A percentile compares a stretch with the other conserved stretches of the same genome.
These are phyloP conservation scores for Arachis monticola DNA, from an alignment of 331 rosid species.

Conservation along the genomic window DNA sequence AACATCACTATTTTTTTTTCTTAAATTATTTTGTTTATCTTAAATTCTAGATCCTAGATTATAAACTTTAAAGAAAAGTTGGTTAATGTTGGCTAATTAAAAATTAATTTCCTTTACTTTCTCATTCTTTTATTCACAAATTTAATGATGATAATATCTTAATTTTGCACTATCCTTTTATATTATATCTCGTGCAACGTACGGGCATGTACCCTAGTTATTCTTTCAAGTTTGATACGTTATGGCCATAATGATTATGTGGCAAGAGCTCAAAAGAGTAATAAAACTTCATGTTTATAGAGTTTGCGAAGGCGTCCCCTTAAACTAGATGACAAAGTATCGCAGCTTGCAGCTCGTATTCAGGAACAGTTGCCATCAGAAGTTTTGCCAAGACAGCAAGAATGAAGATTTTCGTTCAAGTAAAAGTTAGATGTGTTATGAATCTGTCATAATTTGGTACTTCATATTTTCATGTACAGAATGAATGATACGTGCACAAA, in stretches of 20 bases:
- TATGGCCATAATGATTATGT: constrained; percentile 17
- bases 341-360: constrained; percentile 65
- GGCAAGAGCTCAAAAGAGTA: background rate
- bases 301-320: constrained; percentile 70
- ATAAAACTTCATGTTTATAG: constrained; percentile 43
- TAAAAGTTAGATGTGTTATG: constrained; percentile 47
- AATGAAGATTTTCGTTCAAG: constrained; percentile 49
- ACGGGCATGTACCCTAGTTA: too few relatives aligned
- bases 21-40: too few relatives aligned
- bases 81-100: too few relatives aligned
- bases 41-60: too few relatives aligned
- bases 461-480: constrained; percentile 36
- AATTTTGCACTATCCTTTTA: too few relatives aligned
- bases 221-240: constrained; percentile 5
- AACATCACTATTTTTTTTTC: too few relatives aligned
- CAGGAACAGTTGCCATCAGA: constrained; percentile 57
- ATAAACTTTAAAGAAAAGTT: too few relatives aligned
- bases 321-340: constrained; percentile 64
- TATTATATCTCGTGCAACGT: background rate
- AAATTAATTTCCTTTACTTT: too few relatives aligned
- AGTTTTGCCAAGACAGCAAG: constrained; percentile 40
- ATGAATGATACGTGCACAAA: constrained; percentile 24
- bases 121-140: too few relatives aligned
- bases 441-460: constrained; percentile 40
- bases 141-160: too few relatives aligned